Conservation (phyloP, 768 basidiomycete genomes). For the Steccherinum ochraceum region DNA sequence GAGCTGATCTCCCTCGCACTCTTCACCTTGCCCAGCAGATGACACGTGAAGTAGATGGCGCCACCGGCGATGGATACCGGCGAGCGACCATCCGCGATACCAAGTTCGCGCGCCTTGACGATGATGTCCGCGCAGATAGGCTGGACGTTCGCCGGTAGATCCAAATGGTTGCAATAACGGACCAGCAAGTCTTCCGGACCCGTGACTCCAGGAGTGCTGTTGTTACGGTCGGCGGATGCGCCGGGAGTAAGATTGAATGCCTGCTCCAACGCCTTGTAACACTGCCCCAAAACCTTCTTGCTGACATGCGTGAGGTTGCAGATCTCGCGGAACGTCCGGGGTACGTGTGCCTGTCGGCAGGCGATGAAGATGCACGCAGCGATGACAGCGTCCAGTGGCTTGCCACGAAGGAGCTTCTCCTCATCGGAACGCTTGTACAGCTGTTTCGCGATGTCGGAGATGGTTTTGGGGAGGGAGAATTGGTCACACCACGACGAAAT, state of each 20-base stretch:
- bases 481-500: constrained; percentile 94
- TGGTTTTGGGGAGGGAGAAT: constrained; percentile 89
- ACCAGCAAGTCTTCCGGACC: constrained; percentile 84
- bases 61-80: constrained; percentile 99
- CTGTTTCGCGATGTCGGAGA: constrained; percentile 95
- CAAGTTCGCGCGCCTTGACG: constrained; percentile 68
- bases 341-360: constrained; percentile 92
- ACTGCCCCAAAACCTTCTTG: constrained; percentile 93
- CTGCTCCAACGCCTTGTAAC: constrained; percentile 82
- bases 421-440: constrained; percentile 96
- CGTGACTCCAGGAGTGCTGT: constrained; percentile 39
- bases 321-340: constrained; percentile 93
- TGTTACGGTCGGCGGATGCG: constrained; percentile 44
- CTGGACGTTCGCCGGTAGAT: constrained; percentile 77
- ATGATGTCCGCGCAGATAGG: constrained; percentile 82
- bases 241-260: constrained; percentile 87
- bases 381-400: constrained; percentile 88
- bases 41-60: constrained; percentile 89
- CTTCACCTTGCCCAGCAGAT: constrained; percentile 69
- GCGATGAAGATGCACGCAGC: constrained; percentile 99
- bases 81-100: constrained; percentile 89
- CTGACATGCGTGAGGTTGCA: constrained; percentile 90
- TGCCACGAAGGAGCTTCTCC: constrained; percentile 87
- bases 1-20: constrained; percentile 79
- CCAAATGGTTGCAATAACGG: constrained; percentile 93